These are phyloP conservation scores for Dunaliella primolecta DNA, from an alignment of 139 green algal species.

Conservation along the genomic window DNA sequence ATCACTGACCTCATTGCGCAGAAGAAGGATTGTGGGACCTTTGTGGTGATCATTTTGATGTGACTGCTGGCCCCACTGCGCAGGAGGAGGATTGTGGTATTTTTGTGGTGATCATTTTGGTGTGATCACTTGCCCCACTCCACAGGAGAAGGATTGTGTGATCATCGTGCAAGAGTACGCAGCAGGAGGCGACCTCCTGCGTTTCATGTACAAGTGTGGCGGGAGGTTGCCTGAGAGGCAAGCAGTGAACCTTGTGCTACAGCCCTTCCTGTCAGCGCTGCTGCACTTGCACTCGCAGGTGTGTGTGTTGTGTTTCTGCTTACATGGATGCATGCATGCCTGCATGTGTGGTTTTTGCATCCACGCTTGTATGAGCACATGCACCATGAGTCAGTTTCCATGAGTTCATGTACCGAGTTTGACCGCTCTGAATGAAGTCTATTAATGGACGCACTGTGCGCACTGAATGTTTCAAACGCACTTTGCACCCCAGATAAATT, in stretches of 20 bases:
- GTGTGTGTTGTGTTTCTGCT: background rate
- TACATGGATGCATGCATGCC: background rate
- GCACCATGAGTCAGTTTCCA: background rate
- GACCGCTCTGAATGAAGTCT: too few relatives aligned
- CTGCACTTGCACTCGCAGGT: conserved; percentile 52
- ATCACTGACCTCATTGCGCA: too few relatives aligned
- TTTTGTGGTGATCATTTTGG: too few relatives aligned
- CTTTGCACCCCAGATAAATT: too few relatives aligned
- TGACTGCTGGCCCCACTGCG: too few relatives aligned
- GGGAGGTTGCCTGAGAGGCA: conserved; percentile 33
- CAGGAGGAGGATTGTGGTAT: too few relatives aligned
- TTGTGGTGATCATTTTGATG: too few relatives aligned
- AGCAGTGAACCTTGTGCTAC: conserved; percentile 39
- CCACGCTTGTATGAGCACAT: background rate
- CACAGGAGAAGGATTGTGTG: conserved; percentile 49
- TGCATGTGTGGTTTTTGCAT: background rate
- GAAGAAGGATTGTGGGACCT: too few relatives aligned
- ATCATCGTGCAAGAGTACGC: conserved; percentile 56
- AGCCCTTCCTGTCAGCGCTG: conserved; percentile 45
- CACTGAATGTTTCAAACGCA: too few relatives aligned
- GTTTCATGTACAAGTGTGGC: conserved; percentile 40
- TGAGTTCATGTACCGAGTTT: too few relatives aligned
- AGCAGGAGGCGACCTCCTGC: conserved; percentile 49
- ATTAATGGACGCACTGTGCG: too few relatives aligned
- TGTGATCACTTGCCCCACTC: too few relatives aligned